Base-by-base conservation (phyloP, 2,329 filamentous ascomycete genomes). In the Periconia digitata region DNA sequence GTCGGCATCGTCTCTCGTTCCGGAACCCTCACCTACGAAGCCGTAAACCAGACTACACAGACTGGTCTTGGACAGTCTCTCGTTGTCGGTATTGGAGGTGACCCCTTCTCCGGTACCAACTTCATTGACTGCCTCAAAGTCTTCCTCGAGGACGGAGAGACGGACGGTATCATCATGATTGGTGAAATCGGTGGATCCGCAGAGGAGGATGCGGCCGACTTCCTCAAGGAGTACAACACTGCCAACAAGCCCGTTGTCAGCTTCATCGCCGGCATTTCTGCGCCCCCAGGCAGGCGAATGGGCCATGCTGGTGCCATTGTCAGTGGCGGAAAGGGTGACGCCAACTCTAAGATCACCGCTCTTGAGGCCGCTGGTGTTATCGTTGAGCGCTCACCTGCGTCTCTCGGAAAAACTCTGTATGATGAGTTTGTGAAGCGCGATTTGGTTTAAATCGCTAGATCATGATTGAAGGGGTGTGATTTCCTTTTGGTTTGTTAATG, bases 111-210 rank as follows among this genome's bases (percentile, higher is more conserved):
- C 69, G 94, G 94, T 66, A 97, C 94, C 77, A 97, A 96, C 85
- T 99, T 97, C 82, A 97, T 99, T 77, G 94, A 99, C 84, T 96
- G 92, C 83, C 83, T 99, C 65, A 89, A 90, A 72, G 90, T 97
- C 72, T 99, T 99, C 85, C 85, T 96, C 66, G 82, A 95, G 75
- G 94, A 99, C 74, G 83, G 87, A 73, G 90, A 96, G 79, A 99
- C 94, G 34, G 94, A 99, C 72, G 94, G 94, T 72, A 96, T 99
- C 78, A 96, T 99, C 80, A 96, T 99, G 94, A 97, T 99, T 74
- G 94, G 94, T 72, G 94, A 97, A 81, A 97, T 99, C 72, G 94
- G 94, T 76, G 94, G 94, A 56, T 90, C 89, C 52, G 94, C 94
- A 51, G 94, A 99, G 80, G 94, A 99, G 80, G 94, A 99, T 67